phyloP scores from a whole-genome alignment of 108 stramenopile genomes.

The Stephanodiscus triporus region DNA sequence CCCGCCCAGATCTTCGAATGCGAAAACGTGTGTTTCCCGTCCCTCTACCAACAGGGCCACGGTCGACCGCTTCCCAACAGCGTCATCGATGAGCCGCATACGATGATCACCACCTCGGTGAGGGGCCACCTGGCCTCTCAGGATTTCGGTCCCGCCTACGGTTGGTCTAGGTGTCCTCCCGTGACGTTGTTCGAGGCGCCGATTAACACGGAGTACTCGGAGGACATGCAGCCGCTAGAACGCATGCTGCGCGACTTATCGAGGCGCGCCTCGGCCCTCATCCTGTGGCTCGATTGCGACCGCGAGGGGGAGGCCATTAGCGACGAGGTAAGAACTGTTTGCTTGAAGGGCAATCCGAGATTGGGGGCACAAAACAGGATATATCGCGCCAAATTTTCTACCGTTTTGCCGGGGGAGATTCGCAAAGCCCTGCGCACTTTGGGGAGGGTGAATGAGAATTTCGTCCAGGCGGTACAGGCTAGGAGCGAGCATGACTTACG shows the following conservation, averaged over 20 bases:
- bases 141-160: slow-evolving; percentile 71
- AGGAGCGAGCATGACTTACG: slow-evolving; percentile 94
- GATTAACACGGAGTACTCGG: slow-evolving; percentile 66
- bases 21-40: slow-evolving; percentile 76
- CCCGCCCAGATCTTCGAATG: slow-evolving; percentile 76
- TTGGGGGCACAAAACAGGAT: slow-evolving; percentile 52
- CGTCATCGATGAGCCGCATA: slow-evolving; percentile 59
- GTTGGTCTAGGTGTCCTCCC: slow-evolving; percentile 76
- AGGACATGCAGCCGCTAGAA: slow-evolving; percentile 79
- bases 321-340: slow-evolving; percentile 91
- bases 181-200: slow-evolving; percentile 79
- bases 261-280: slow-evolving; percentile 65
- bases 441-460: slow-evolving; percentile 73
- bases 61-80: slow-evolving; percentile 27
- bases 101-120: slow-evolving; percentile 88
- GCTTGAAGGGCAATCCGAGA: slow-evolving; percentile 64
- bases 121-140: slow-evolving; percentile 81
- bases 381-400: slow-evolving; percentile 92
- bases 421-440: slow-evolving; percentile 73
- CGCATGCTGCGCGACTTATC: slow-evolving; percentile 64
- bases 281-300: slow-evolving; percentile 99
- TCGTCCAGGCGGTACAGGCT: slow-evolving; percentile 89
- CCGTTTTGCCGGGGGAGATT: slow-evolving; percentile 90
- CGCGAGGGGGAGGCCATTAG: slow-evolving; percentile 96
- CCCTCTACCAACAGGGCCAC: slow-evolving; percentile 65